Evolutionary conservation across 2,329 filamentous ascomycete genomes (phyloP), one percentile per base, ranked within the genome.

Genomic region (Aureobasidium subglaciale): DNA sequence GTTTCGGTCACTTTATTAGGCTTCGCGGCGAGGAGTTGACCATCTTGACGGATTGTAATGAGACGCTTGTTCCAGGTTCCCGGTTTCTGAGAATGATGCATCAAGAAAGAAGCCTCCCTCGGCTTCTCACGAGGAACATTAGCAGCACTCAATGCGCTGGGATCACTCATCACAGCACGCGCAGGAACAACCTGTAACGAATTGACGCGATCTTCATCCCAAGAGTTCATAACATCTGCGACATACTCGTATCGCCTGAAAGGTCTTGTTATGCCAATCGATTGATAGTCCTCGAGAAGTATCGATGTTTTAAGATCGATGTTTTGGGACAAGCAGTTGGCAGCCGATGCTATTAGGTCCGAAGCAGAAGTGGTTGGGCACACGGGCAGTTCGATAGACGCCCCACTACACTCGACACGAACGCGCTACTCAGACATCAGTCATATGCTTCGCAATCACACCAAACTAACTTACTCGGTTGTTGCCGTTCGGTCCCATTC

Each of bases 51-150:
- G 27, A 97, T 72, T 0, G 84, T 90, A 50, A 96, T 76, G 70
- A 81, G 90, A 35, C 88, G 83, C 71, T 96, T 96, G 62, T 84
- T 85, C 93, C 92, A 97, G 68, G 90, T 93, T 15, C 88, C 87
- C 0, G 86, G 84, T 43, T 83, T 85, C 40, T 90, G 86, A 0
- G 88, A 93, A 70, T 95, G 85, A 63, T 92, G 85, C 61, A 97
- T 76, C 56, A 86, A 79, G 55, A 91, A 80, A 13, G 82, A 81
- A 56, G 84, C 81, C 38, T 86, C 86, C 1, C 72, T 68, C 0
- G 90, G 89, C 41, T 83, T 77, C 20, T 82, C 75, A 24, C 74
- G 74, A 1, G 86, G 81, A 3, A 87, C 88, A 4, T 79, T 78
- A 11, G 78, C 75, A 4, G 85, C 72, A 22, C 88, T 83, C 6